These are phyloP conservation scores for Stereum hirsutum DNA, from an alignment of 1,284 basidiomycete species.

Conservation along the genomic window DNA sequence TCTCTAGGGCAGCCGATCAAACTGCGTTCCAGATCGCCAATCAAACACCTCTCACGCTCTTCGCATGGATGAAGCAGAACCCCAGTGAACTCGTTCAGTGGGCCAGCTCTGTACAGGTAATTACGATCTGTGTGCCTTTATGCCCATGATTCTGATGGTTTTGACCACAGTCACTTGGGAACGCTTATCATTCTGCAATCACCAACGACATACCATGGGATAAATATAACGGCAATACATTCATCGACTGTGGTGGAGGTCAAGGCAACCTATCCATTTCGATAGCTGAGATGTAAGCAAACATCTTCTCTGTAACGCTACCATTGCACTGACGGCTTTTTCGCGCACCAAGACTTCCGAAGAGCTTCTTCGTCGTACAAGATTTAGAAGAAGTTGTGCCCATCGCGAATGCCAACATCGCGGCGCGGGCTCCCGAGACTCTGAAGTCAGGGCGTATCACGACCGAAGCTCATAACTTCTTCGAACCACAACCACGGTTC, in stretches of 20 bases:
- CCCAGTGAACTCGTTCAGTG: constrained; percentile 7
- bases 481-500: constrained; percentile 8
- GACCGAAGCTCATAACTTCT: constrained; percentile 10
- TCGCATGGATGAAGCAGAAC: constrained; percentile 11
- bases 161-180: constrained; percentile 8
- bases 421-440: neutral
- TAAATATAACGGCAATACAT: constrained; percentile 3
- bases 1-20: constrained; percentile 12
- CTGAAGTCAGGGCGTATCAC: constrained; percentile 3
- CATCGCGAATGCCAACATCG: constrained; percentile 7
- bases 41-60: constrained; percentile 14
- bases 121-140: neutral
- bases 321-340: neutral
- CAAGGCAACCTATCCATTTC: constrained; percentile 11
- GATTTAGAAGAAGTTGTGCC: constrained; percentile 10
- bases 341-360: constrained; percentile 5
- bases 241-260: constrained; percentile 13
- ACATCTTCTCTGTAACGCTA: neutral
- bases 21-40: constrained; percentile 17
- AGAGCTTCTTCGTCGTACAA: constrained; percentile 11
- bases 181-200: constrained; percentile 9
- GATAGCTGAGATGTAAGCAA: constrained; percentile 9
- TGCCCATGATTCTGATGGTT: too few species aligned
- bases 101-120: constrained; percentile 9
- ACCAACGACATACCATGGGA: constrained; percentile 12